phyloP scores from a whole-genome alignment of 2,329 filamentous ascomycete genomes.

The Cladophialophora chaetospira region DNA sequence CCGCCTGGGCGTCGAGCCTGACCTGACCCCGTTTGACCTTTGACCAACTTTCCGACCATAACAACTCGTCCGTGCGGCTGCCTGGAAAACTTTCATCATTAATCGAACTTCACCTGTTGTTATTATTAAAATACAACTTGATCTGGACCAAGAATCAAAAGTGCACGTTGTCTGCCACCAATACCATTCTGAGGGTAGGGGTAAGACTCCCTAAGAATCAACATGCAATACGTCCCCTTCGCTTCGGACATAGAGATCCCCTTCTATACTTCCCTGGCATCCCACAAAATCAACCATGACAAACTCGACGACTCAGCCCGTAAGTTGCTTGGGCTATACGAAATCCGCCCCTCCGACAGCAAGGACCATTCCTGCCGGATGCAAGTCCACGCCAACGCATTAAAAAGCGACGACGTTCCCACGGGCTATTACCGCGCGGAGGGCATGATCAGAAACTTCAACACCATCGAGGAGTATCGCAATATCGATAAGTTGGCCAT shows the following conservation, averaged over 20 bases:
- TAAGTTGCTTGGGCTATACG: constrained; percentile 83
- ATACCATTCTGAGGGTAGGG: background rate
- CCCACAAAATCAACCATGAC: constrained; percentile 93
- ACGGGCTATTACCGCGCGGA: constrained; percentile 77
- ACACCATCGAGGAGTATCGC: constrained; percentile 92
- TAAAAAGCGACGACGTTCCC: constrained; percentile 79
- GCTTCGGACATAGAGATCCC: constrained; percentile 91
- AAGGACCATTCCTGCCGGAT: constrained; percentile 80
- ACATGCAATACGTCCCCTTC: constrained; percentile 81
- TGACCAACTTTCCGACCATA: background rate
- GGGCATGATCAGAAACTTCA: constrained; percentile 93
- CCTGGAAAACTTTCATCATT: too few species aligned
- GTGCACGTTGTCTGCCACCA: too few species aligned
- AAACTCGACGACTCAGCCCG: constrained; percentile 93
- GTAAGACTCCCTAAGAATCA: constrained; percentile 18
- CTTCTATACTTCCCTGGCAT: constrained; percentile 91
- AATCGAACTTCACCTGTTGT: too few species aligned
- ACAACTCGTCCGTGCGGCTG: background rate
- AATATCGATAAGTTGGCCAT: constrained; percentile 77
- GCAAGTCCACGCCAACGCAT: constrained; percentile 83
- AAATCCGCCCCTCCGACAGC: constrained; percentile 71
- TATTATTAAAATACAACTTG: too few species aligned
- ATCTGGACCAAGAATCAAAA: too few species aligned
- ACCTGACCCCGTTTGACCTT: background rate
- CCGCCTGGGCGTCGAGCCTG: background rate